These are phyloP conservation scores for Quercus tomentella DNA, from an alignment of 331 rosid species.

Conservation along the genomic window DNA sequence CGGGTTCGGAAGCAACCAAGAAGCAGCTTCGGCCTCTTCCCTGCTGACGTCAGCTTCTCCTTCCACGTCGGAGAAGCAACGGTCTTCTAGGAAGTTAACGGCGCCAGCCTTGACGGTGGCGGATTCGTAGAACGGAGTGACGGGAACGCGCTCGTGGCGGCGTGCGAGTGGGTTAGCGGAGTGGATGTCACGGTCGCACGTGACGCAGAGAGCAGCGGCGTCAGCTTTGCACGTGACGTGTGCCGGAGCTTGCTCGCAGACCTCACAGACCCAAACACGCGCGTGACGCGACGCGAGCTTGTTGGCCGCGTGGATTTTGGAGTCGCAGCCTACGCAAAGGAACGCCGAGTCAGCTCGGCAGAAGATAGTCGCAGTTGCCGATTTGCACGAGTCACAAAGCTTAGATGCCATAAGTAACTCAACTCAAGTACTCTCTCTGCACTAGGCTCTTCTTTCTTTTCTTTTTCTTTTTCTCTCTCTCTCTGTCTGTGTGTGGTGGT, in stretches of 20 bases:
- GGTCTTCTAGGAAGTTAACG: conserved; percentile 43
- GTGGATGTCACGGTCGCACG: conserved; percentile 87
- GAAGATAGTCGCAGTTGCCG: conserved; percentile 70
- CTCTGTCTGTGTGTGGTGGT: not conserved
- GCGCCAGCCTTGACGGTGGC: conserved; percentile 6
- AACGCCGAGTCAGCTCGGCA: conserved; percentile 95
- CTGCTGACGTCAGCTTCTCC: conserved; percentile 55
- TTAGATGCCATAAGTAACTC: conserved; percentile 59
- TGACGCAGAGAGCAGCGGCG: conserved; percentile 77
- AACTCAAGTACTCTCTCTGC: not conserved
- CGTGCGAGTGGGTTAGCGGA: conserved; percentile 87
- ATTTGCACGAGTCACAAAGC: conserved; percentile 93
- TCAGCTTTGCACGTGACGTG: conserved; percentile 95
- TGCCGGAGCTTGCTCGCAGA: conserved; percentile 91
- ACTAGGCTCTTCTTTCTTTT: not conserved
- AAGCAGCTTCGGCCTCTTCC: conserved; percentile 94
- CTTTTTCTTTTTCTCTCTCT: not conserved
- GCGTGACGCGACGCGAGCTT: conserved; percentile 97
- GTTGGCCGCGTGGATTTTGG: conserved; percentile 84
- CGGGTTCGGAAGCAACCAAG: conserved; percentile 78
- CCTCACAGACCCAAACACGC: conserved; percentile 83
- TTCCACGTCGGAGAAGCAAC: conserved; percentile 50
- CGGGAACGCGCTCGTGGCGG: conserved; percentile 74
- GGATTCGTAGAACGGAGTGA: conserved; percentile 55
- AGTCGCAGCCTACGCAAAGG: conserved; percentile 71